Evolutionary conservation across 129 eudicot species (phyloP), one percentile per base, ranked within the genome.

Genomic region (Artemisia argyi): DNA sequence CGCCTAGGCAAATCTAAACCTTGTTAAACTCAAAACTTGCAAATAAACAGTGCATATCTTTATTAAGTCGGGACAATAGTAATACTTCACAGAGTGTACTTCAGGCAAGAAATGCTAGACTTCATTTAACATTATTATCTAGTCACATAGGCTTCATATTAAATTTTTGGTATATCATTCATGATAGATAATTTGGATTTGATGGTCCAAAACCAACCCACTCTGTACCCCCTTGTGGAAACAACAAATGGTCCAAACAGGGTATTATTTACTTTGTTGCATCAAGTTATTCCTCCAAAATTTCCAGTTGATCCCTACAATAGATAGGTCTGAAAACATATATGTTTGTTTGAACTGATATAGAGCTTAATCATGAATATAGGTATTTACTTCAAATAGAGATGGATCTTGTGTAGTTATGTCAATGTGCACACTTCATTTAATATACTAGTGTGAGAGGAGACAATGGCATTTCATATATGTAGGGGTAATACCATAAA

Each of bases 121-220:
- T 51, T 51, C 56, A 50, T 15, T 11, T 51, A 30, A 1, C 35
- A 30, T 4, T 30, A 51, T 51, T 11, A 14, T 35, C 42, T 35
- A 35, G 42, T 35, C 42, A 35, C 42, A 35, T 35, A 35, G 2
- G 44, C 44, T 35, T 56, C 12, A 24, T 60, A 10, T 26, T 60
- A 22, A 11, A 14, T 26, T 56, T 56, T 16, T 60, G 44, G 17
- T 14, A 28, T 24, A 61, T 24, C 17, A 5, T 61, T 24, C 66
- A 12, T 60, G 44, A 26, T 60, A 24, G 66, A 61, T 13, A 61
- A 24, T 28, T 26, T 42, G 28, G 53, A 64, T 64, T 10, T 7
- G 7, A 42, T 78, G 81, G 81, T 78, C 80, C 80, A 76, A 68
- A 68, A 62, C 63, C 70, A 64, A 35, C 76, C 80, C 54, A 35